These are phyloP conservation scores for Hypoxylon sp. DNA, from an alignment of 2,329 filamentous ascomycete species.

Conservation along the genomic window DNA sequence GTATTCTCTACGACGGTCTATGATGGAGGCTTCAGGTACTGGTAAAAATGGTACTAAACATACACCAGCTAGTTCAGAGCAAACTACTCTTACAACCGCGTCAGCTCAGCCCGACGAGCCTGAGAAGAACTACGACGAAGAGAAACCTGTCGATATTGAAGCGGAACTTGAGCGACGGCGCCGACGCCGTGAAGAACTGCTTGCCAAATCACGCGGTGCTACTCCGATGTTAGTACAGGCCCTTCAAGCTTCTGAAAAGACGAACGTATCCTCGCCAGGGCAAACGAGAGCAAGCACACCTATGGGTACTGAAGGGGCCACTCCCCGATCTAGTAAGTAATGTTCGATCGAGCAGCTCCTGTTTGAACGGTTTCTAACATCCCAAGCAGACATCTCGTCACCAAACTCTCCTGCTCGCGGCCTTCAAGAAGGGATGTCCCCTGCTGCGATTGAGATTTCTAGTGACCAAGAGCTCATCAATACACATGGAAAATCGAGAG, in stretches of 20 bases:
- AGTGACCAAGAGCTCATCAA: slow-evolving; percentile 75
- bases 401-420: slow-evolving; percentile 52
- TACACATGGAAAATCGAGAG: slow-evolving; percentile 54
- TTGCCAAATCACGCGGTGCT: slow-evolving; percentile 80
- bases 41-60: slow-evolving; percentile 73
- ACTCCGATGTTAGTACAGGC: slow-evolving; percentile 80
- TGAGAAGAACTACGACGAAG: slow-evolving; percentile 59
- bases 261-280: slow-evolving; percentile 62
- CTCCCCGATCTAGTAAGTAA: slow-evolving; percentile 58
- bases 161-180: slow-evolving; percentile 85
- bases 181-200: slow-evolving; percentile 82
- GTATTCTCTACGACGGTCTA: slow-evolving; percentile 67
- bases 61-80: slow-evolving; percentile 66
- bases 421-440: slow-evolving; percentile 62
- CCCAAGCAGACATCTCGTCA: slow-evolving; percentile 42
- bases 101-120: slow-evolving; percentile 45
- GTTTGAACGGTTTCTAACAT: slow-evolving; percentile 31
- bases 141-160: slow-evolving; percentile 77
- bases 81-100: slow-evolving; percentile 35
- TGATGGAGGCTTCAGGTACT: slow-evolving; percentile 65
- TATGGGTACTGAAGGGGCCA: slow-evolving; percentile 48
- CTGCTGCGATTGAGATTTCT: slow-evolving; percentile 67
- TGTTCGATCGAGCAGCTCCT: slow-evolving; percentile 17
- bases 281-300: slow-evolving; percentile 56
- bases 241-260: slow-evolving; percentile 68